phyloP scores from a whole-genome alignment of 768 basidiomycete species.

The Mycena rosella region DNA sequence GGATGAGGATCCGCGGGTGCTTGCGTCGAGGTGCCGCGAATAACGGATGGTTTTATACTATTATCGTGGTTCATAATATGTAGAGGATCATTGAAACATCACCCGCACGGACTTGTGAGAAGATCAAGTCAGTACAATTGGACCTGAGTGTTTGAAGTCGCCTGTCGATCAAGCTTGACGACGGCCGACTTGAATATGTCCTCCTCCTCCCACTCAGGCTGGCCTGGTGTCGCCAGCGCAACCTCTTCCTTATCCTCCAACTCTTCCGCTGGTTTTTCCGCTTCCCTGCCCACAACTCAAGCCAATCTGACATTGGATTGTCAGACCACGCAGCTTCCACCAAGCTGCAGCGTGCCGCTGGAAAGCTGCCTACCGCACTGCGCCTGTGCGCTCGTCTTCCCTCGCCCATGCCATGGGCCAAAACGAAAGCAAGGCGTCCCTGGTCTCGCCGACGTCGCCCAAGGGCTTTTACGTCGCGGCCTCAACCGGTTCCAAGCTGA shows the following conservation, averaged over 20 bases:
- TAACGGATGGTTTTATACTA: no score
- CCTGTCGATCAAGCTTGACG: slow-evolving; percentile 15
- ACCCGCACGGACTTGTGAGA: no score
- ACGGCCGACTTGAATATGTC: slow-evolving; percentile 8
- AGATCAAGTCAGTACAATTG: no score
- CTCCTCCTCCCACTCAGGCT: slow-evolving; percentile 23
- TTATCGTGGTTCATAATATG: slow-evolving; percentile 5
- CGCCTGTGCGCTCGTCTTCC: slow-evolving; percentile 45
- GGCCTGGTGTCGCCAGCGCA: slow-evolving; percentile 31
- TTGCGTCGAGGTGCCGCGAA: no score
- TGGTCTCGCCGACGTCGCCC: slow-evolving; percentile 42
- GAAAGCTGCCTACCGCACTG: slow-evolving; percentile 14
- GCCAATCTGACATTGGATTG: slow-evolving; percentile 33
- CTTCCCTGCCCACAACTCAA: slow-evolving; percentile 14
- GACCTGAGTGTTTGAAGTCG: not conserved
- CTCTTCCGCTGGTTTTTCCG: slow-evolving; percentile 29
- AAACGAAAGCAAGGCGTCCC: slow-evolving; percentile 44
- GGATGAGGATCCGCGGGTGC: not conserved
- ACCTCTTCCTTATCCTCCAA: slow-evolving; percentile 33
- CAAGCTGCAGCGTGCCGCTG: slow-evolving; percentile 32
- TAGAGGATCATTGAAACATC: not conserved
- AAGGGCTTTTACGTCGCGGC: slow-evolving; percentile 55
- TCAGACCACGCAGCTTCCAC: slow-evolving; percentile 40
- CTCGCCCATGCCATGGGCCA: slow-evolving; percentile 55
- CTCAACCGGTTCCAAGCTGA: slow-evolving; percentile 63